These are phyloP conservation scores for Sapria himalayana DNA, from an alignment of 345 rosid species.

Conservation along the genomic window DNA sequence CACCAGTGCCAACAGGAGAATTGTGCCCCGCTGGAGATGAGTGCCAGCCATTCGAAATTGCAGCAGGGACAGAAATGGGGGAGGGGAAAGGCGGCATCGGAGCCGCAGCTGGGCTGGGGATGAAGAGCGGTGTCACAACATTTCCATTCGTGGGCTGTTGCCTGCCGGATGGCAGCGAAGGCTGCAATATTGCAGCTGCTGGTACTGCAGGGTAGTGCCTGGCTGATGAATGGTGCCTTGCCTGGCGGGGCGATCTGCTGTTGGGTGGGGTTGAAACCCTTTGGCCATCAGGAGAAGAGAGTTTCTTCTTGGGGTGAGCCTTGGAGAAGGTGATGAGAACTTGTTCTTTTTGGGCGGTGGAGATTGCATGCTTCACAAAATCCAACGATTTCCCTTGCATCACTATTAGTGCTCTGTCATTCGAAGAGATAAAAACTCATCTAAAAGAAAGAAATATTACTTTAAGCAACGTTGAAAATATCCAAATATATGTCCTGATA, in stretches of 20 bases:
- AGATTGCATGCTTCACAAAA: constrained; percentile 56
- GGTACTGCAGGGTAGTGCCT: constrained; percentile 35
- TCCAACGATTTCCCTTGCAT: constrained; percentile 72
- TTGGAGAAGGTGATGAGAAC: constrained; percentile 57
- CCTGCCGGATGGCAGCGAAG: constrained; percentile 30
- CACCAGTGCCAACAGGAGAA: constrained; percentile 81
- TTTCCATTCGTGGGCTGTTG: constrained; percentile 38
- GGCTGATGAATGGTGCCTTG: constrained; percentile 27
- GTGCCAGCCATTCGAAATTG: constrained; percentile 45
- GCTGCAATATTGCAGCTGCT: constrained; percentile 24
- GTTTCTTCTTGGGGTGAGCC: constrained; percentile 37
- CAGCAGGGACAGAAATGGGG: constrained; percentile 33
- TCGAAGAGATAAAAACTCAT: too few relatives aligned
- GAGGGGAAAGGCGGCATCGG: constrained; percentile 43
- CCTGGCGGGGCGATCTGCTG: constrained; percentile 30
- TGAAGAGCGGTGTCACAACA: constrained; percentile 29
- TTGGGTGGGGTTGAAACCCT: constrained; percentile 23
- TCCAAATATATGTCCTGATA: neutral
- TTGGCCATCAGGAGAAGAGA: constrained; percentile 16
- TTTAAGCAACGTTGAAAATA: too few relatives aligned
- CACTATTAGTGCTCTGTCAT: constrained; percentile 51
- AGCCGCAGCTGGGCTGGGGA: constrained; percentile 26
- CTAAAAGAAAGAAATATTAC: neutral
- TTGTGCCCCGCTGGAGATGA: constrained; percentile 44
- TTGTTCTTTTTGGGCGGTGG: constrained; percentile 40